Evolutionary conservation across 306 rosid species (phyloP).

Genomic region (Cucurbita pepo): DNA sequence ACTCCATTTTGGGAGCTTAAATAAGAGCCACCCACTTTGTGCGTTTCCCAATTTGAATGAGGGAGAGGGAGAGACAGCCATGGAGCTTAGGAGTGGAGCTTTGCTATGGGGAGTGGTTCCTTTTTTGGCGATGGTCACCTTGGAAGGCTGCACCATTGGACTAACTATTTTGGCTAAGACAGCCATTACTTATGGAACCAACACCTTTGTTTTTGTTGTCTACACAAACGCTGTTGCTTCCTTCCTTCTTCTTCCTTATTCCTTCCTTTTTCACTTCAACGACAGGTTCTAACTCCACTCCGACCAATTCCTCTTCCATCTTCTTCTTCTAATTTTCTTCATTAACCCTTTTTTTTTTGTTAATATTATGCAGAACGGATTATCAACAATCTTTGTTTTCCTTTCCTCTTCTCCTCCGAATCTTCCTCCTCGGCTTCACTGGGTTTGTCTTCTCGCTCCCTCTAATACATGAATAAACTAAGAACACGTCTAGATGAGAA

Average conservation of each 20-base stretch:
- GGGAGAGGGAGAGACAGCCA: not conserved
- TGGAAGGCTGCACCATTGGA: conserved; percentile 57
- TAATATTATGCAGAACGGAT: conserved; percentile 19
- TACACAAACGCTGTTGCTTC: conserved; percentile 45
- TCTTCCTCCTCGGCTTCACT: conserved; percentile 54
- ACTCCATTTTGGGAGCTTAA: not conserved
- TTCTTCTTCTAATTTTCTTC: not conserved
- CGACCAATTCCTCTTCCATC: not conserved
- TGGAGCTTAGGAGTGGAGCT: conserved; percentile 9
- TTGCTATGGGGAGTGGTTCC: conserved; percentile 22
- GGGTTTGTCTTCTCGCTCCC: conserved; percentile 27
- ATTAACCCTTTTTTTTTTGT: not conserved
- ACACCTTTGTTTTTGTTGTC: conserved; percentile 52
- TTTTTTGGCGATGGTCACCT: conserved; percentile 39
- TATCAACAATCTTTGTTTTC: conserved; percentile 28
- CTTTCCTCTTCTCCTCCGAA: conserved; percentile 32
- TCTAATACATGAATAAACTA: no score
- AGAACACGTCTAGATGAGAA: no score
- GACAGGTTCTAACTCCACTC: conserved; percentile 15
- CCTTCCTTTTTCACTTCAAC: conserved; percentile 26
- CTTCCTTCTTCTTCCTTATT: conserved; percentile 33
- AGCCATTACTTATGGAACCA: conserved; percentile 47
- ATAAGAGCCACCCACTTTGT: not conserved
- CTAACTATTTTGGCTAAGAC: conserved; percentile 57
- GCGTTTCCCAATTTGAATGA: not conserved